Conservation (phyloP, 2,329 filamentous ascomycete species). For the Alternaria postmessia region DNA sequence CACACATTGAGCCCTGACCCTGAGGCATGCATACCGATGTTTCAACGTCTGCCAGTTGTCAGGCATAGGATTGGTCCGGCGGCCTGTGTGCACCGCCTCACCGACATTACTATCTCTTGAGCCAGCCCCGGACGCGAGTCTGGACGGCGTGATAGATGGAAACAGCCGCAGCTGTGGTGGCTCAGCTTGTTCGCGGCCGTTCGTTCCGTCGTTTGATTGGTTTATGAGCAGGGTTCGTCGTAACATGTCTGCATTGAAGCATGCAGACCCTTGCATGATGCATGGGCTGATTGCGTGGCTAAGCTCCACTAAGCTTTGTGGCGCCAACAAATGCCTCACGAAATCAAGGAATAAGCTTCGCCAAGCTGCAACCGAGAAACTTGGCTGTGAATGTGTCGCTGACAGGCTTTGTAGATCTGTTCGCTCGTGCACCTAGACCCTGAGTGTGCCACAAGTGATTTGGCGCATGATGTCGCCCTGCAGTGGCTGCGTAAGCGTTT, state of each 20-base stretch:
- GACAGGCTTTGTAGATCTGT: background rate
- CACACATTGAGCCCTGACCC: conserved; percentile 10
- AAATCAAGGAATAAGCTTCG: conserved; percentile 35
- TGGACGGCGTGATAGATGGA: conserved; percentile 10
- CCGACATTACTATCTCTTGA: conserved; percentile 7
- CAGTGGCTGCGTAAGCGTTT: conserved; percentile 24
- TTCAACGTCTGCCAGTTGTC: conserved; percentile 7
- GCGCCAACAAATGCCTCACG: conserved; percentile 36
- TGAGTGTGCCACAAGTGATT: conserved; percentile 22
- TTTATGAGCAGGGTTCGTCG: background rate
- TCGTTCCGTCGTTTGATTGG: conserved; percentile 12
- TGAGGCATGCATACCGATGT: conserved; percentile 18
- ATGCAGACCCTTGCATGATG: conserved; percentile 15
- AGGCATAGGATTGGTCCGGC: conserved; percentile 22
- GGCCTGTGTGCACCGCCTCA: conserved; percentile 24
- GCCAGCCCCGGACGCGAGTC: background rate
- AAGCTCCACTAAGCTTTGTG: conserved; percentile 39
- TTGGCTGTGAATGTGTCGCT: conserved; percentile 36
- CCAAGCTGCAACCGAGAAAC: conserved; percentile 30
- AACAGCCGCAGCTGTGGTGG: conserved; percentile 13
- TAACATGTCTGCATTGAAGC: conserved; percentile 17
- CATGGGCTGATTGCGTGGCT: conserved; percentile 22
- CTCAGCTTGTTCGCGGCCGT: conserved; percentile 16
- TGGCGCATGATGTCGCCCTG: conserved; percentile 20
- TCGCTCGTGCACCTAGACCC: background rate